These are phyloP conservation scores for Drechslerella stenobrocha DNA, from an alignment of 2,329 filamentous ascomycete species.

Conservation along the genomic window DNA sequence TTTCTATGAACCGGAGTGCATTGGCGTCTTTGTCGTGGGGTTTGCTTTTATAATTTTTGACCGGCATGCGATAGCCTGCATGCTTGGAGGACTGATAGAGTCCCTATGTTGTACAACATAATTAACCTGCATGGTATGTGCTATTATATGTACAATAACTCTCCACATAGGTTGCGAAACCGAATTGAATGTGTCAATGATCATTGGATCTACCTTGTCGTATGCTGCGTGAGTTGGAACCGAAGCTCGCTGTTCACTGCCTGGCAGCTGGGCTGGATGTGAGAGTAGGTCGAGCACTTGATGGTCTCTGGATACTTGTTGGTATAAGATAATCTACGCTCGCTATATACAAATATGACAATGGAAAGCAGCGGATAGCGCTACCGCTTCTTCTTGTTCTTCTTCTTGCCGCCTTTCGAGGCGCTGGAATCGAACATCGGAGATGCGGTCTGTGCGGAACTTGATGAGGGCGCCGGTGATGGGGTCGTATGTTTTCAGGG, in stretches of 20 bases:
- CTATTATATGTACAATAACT: background rate
- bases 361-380: background rate
- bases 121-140: background rate
- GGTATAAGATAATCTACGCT: background rate
- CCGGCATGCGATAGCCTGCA: background rate
- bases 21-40: conserved; percentile 34
- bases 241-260: conserved; percentile 72
- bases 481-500: conserved; percentile 87
- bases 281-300: too few species aligned
- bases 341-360: conserved; percentile 1
- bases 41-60: background rate
- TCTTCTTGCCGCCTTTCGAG: conserved; percentile 52
- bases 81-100: background rate
- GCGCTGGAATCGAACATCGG: too few species aligned
- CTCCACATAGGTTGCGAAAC: background rate
- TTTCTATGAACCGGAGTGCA: conserved; percentile 35
- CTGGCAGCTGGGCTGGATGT: conserved; percentile 66
- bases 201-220: too few species aligned
- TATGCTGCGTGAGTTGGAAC: too few species aligned
- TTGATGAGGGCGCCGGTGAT: conserved; percentile 79
- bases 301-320: too few species aligned
- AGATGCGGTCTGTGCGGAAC: conserved; percentile 86
- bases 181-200: background rate
- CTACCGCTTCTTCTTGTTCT: conserved; percentile 44
- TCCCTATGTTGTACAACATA: background rate